phyloP scores from a whole-genome alignment of 768 basidiomycete genomes.

The Lyophyllum atratum region DNA sequence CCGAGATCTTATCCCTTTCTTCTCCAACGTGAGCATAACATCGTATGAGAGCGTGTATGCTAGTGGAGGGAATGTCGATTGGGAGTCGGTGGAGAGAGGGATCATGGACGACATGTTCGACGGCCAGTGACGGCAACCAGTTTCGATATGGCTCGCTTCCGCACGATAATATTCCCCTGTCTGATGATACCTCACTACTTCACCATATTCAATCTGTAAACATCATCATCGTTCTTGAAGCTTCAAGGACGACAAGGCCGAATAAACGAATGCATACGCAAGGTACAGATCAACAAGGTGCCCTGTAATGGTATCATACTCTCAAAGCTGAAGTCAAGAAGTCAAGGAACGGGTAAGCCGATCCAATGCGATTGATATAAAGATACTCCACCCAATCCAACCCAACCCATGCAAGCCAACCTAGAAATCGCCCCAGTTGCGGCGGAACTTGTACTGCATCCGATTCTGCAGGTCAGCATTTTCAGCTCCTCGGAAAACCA shows the following conservation, averaged over 20 bases:
- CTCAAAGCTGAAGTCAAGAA: neutral
- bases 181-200: conserved; percentile 14
- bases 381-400: neutral
- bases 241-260: no score
- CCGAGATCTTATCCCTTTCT: conserved; percentile 86
- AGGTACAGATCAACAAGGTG: neutral
- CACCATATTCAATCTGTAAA: no score
- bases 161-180: conserved; percentile 12
- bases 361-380: neutral
- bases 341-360: conserved; percentile 7
- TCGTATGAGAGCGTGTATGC: conserved; percentile 92
- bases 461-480: conserved; percentile 55
- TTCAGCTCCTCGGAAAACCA: conserved; percentile 17
- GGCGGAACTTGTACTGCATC: conserved; percentile 88
- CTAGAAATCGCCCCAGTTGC: conserved; percentile 87
- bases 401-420: neutral
- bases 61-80: conserved; percentile 80
- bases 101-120: conserved; percentile 92
- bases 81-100: conserved; percentile 83
- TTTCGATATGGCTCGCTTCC: neutral
- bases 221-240: no score
- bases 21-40: conserved; percentile 83
- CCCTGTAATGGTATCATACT: neutral
- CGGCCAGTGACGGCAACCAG: conserved; percentile 44
- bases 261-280: neutral